A percentile compares a stretch with the other conserved stretches of the same genome.
Evolutionary conservation across 805 yeast species (phyloP).

Genomic region (Myxozyma monticola): DNA sequence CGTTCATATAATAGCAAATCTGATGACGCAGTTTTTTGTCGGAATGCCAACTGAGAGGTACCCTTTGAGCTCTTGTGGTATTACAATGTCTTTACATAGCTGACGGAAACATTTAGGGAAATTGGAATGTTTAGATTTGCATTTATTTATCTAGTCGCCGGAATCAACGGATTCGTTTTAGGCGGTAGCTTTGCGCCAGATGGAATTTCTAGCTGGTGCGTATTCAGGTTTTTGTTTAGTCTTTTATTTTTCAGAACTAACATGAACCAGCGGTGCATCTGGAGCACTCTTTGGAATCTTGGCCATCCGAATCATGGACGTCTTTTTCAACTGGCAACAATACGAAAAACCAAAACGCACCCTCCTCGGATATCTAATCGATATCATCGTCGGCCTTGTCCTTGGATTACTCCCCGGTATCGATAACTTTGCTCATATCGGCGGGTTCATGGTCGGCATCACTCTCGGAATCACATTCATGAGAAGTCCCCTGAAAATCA

Average conservation of each 20-base stretch:
- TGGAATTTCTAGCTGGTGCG: slow-evolving; percentile 50
- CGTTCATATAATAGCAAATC: slow-evolving; percentile 63
- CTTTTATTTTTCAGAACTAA: background rate
- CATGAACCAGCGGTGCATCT: slow-evolving; percentile 63
- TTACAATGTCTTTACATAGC: background rate
- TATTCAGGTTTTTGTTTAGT: background rate
- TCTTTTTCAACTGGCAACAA: slow-evolving; percentile 55
- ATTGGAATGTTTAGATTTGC: slow-evolving; percentile 58
- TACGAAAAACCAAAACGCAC: slow-evolving; percentile 49
- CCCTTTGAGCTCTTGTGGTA: background rate
- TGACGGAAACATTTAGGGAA: slow-evolving; percentile 24
- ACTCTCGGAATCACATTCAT: slow-evolving; percentile 51
- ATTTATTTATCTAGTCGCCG: slow-evolving; percentile 58
- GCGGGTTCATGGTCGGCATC: slow-evolving; percentile 68
- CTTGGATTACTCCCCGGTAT: slow-evolving; percentile 71
- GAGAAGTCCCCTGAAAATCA: slow-evolving; percentile 51
- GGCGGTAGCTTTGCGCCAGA: slow-evolving; percentile 70
- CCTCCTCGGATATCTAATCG: slow-evolving; percentile 52
- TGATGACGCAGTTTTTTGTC: slow-evolving; percentile 59
- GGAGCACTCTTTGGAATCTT: slow-evolving; percentile 72
- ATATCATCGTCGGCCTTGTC: slow-evolving; percentile 58
- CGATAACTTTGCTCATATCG: slow-evolving; percentile 74
- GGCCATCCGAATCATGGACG: slow-evolving; percentile 56
- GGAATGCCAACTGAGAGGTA: slow-evolving; percentile 58
- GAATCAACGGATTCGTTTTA: slow-evolving; percentile 64